Conservation (phyloP, 306 rosid genomes). For the Geum urbanum region DNA sequence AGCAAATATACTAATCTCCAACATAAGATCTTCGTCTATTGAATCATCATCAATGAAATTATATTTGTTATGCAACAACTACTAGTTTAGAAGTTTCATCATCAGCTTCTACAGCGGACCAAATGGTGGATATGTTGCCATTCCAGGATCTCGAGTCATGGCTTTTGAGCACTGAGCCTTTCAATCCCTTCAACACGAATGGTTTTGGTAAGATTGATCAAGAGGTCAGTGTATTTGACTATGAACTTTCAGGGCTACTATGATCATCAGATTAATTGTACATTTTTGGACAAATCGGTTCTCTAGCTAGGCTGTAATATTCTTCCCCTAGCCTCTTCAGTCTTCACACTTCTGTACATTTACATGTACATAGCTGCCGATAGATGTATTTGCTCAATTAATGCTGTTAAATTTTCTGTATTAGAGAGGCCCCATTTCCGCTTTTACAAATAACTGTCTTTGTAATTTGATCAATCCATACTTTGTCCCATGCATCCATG, state of each 20-base stretch:
- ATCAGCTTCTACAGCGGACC: constrained; percentile 9
- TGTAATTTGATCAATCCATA: not conserved
- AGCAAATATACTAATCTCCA: too few species aligned
- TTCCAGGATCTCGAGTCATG: constrained; percentile 27
- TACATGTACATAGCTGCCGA: not conserved
- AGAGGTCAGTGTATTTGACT: constrained; percentile 36
- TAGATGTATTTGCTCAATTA: not conserved
- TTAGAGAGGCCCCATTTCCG: not conserved
- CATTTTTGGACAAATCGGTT: not conserved
- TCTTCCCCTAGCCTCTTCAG: not conserved
- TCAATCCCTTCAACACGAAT: constrained; percentile 2
- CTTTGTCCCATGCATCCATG: not conserved
- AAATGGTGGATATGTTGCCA: constrained; percentile 16
- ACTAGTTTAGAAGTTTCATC: constrained; percentile 7
- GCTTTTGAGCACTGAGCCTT: constrained; percentile 27
- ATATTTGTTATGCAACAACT: not conserved
- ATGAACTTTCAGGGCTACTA: constrained; percentile 27
- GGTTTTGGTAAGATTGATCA: constrained; percentile 19
- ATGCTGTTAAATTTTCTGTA: not conserved
- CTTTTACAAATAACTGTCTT: not conserved
- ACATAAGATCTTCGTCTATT: too few species aligned
- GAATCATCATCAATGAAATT: too few species aligned
- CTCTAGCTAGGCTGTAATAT: not conserved
- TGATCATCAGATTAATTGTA: constrained; percentile 16
- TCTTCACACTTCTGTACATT: not conserved